Evolutionary conservation across 495 filamentous ascomycete genomes (phyloP), one percentile per base, ranked within the genome.

Genomic region (Aspergillus taichungensis): DNA sequence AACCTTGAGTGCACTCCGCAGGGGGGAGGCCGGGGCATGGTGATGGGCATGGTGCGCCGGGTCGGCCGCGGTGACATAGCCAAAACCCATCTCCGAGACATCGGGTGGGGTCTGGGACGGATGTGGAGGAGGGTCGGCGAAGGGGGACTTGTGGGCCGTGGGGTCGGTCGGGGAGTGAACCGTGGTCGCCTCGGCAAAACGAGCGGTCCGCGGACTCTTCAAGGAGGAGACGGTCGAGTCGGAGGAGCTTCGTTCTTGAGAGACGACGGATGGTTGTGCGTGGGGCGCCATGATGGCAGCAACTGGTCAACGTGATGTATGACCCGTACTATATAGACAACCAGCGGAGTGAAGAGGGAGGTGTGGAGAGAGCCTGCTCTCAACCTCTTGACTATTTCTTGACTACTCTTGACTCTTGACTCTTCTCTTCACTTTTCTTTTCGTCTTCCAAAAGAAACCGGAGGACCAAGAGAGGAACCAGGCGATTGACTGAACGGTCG

Each of bases 161-260:
- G 73, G 68, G 37, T 84, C 85, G 55, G 92, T 74, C 42, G 89
- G 89, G 24, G 89, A 95, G 64, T 91, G 73, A 40, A 95, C 84
- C 13, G 87, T 75, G 6, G 89, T 94, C 30, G 88, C 88, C 69
- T 95, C 89, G 33, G 87, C 87, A 57, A 95, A 95, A 49, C 89
- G 84, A 50, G 89, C 82, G 39, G 85, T 87, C 47, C 89, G 78
- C 30, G 84, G 84, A 27, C 84, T 75, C 68, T 84, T 88, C 38
- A 94, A 67, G 12, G 88, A 85, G 18, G 81, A 79, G 14, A 69
- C 72, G 18, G 75, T 61, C 11, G 61, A 65, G 38, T 71, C 68
- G 7, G 66, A 65, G 34, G 56, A 64, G 45, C 49, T 59, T 31
- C 60, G 53, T 46, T 56, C 48, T 54, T 55, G 46, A 43, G 53